Base-by-base conservation (phyloP, 139 green algal genomes). In the Bryopsis sp. region DNA sequence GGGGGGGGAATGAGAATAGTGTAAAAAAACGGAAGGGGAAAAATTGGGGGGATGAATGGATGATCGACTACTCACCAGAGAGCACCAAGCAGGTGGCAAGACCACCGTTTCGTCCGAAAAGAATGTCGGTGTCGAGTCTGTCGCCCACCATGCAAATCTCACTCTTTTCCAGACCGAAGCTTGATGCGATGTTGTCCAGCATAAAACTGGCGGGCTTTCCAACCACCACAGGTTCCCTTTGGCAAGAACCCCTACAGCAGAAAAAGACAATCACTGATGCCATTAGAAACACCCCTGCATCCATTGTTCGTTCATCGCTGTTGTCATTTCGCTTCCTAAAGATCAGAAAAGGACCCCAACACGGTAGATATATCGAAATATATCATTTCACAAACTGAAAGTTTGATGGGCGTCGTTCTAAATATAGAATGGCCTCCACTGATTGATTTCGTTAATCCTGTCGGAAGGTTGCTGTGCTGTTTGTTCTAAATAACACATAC, bases 111-210 rank as follows among this genome's bases (percentile, higher is more conserved):
- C 96, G 89, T 37, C 95, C 95, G 78, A 99, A 99, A 59, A 95
- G 77, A 67, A 99, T 96, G 79, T 99, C 95, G 0, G 95, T 99
- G 84, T 99, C 94, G 48, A 99, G 89, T 32, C 95, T 81, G 79
- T 99, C 95, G 5, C 95, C 95, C 43, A 97, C 90, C 92, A 99
- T 99, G 86, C 89, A 97, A 73, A 99, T 99, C 81, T 99, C 80
- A 32, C 87, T 67, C 29, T 81, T 81, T 43, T 80, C 33, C 67
- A 95, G 77, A 7, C 72, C 73, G 65, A 87, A 88, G 46, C 80
- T 70, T 19, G 64, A 57, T 46, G 86, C 87, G 58, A 99, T 98
- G 84, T 97, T 95, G 32, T 89, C 86, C 48, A 98, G 81, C 93
- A 98, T 98, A 81, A 98, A 98, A 62, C 86, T 85, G 11, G 79